These are phyloP conservation scores for Lyophyllum atratum DNA, from an alignment of 768 basidiomycete species.

Conservation along the genomic window DNA sequence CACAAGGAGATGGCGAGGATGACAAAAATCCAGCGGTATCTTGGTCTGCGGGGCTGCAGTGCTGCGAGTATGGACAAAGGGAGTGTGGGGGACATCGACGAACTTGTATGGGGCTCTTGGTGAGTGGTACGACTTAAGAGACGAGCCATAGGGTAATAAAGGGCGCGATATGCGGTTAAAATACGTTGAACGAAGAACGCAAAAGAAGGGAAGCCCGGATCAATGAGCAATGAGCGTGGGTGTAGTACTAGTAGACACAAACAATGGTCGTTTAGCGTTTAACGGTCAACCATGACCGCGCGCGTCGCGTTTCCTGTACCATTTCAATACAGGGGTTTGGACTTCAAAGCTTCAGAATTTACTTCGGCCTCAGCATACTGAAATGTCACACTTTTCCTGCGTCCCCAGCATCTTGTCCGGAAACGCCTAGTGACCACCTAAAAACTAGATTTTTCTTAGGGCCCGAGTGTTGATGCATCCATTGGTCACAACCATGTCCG, in stretches of 20 bases:
- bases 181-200: neutral
- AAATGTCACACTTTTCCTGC: too few species aligned
- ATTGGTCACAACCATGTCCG: too few species aligned
- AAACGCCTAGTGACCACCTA: too few species aligned
- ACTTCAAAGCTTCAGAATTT: too few species aligned
- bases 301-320: too few species aligned
- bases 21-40: slow-evolving; percentile 55
- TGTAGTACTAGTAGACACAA: neutral
- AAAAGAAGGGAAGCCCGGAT: neutral
- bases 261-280: too few species aligned
- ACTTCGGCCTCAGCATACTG: too few species aligned
- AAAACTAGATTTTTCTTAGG: too few species aligned
- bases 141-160: slow-evolving; percentile 21
- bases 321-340: too few species aligned
- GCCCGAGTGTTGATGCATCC: too few species aligned
- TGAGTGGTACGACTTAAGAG: slow-evolving; percentile 36
- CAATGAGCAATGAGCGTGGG: slow-evolving; percentile 11
- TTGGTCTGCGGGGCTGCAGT: slow-evolving; percentile 46
- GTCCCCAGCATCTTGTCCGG: too few species aligned
- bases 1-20: slow-evolving; percentile 52
- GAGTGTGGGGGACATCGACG: slow-evolving; percentile 17
- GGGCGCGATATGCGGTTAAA: slow-evolving; percentile 2
- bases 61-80: slow-evolving; percentile 29
- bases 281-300: too few species aligned
- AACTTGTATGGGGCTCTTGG: slow-evolving; percentile 21